Percentiles rank a stretch among this genome's conserved stretches.
Conservation (phyloP, 2,329 filamentous ascomycete genomes). For the Cytospora chrysosperma region DNA sequence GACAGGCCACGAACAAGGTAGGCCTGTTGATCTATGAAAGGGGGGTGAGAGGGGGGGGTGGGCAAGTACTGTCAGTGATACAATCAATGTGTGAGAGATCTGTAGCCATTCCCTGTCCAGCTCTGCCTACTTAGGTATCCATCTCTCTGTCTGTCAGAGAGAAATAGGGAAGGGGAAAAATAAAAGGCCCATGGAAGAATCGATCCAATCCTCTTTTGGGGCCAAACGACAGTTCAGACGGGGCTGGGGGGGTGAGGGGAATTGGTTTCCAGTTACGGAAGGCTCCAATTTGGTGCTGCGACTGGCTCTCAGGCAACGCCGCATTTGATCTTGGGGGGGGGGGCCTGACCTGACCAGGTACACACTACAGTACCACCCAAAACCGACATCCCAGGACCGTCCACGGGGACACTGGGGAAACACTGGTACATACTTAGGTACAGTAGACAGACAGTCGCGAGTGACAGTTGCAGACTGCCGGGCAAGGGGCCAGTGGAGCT, state of each 20-base stretch:
- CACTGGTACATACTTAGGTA: too few species aligned
- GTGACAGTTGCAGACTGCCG: not conserved
- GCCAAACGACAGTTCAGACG: not conserved
- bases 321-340: constrained; percentile 2
- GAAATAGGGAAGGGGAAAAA: too few species aligned
- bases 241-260: not conserved
- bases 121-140: not conserved
- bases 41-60: constrained; percentile 37
- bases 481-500: constrained; percentile 17
- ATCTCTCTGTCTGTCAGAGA: constrained; percentile 7
- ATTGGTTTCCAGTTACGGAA: not conserved
- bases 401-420: too few species aligned
- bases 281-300: constrained; percentile 14
- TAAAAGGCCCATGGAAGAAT: too few species aligned
- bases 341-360: constrained; percentile 3
- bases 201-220: constrained; percentile 11
- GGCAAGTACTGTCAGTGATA: constrained; percentile 36
- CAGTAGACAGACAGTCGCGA: not conserved
- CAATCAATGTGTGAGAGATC: constrained; percentile 41
- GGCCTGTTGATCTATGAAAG: constrained; percentile 36
- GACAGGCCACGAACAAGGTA: constrained; percentile 18
- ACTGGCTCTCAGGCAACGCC: constrained; percentile 20
- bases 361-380: not conserved
- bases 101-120: constrained; percentile 32
- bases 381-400: constrained; percentile 17